Conservation (phyloP, 1,284 basidiomycete genomes). For the Apiotrichum gracile region DNA sequence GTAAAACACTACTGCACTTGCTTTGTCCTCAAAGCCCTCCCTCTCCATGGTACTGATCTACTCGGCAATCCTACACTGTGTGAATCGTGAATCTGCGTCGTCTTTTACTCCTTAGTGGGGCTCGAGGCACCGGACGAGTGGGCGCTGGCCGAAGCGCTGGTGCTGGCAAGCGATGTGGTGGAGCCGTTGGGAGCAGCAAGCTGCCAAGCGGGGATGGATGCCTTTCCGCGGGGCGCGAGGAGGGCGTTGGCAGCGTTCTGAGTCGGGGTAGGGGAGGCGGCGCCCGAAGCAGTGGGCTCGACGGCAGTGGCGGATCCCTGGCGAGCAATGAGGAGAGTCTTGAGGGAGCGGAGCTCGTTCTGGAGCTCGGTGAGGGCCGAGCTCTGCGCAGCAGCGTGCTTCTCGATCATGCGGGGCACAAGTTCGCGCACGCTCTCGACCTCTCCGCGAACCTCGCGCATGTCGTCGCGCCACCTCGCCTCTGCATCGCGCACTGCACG, state of each 20-base stretch:
- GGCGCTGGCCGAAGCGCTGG: slow-evolving; percentile 8
- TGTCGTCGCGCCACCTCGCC: slow-evolving; percentile 73
- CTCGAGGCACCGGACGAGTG: slow-evolving; percentile 9
- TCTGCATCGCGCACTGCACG: slow-evolving; percentile 50
- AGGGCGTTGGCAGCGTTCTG: slow-evolving; percentile 40
- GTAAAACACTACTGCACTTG: slow-evolving; percentile 1
- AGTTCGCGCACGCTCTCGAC: slow-evolving; percentile 70
- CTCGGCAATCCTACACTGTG: background rate
- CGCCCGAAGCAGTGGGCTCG: slow-evolving; percentile 43
- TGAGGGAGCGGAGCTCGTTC: slow-evolving; percentile 89
- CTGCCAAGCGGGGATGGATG: slow-evolving; percentile 77
- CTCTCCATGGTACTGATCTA: too few relatives aligned
- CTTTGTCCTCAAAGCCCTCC: too few relatives aligned
- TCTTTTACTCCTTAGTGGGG: slow-evolving; percentile 14
- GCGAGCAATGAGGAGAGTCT: slow-evolving; percentile 81
- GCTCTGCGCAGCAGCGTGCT: slow-evolving; percentile 75
- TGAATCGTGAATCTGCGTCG: too few relatives aligned
- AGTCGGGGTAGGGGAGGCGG: slow-evolving; percentile 13
- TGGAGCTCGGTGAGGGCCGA: slow-evolving; percentile 62
- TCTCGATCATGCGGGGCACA: slow-evolving; percentile 93
- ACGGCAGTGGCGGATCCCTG: slow-evolving; percentile 38
- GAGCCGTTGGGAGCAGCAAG: slow-evolving; percentile 43
- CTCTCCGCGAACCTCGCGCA: slow-evolving; percentile 86
- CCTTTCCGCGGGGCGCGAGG: slow-evolving; percentile 53
- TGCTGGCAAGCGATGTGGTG: background rate